These are phyloP conservation scores for Clonostachys byssicola DNA, from an alignment of 2,329 filamentous ascomycete genomes.

Conservation along the genomic window DNA sequence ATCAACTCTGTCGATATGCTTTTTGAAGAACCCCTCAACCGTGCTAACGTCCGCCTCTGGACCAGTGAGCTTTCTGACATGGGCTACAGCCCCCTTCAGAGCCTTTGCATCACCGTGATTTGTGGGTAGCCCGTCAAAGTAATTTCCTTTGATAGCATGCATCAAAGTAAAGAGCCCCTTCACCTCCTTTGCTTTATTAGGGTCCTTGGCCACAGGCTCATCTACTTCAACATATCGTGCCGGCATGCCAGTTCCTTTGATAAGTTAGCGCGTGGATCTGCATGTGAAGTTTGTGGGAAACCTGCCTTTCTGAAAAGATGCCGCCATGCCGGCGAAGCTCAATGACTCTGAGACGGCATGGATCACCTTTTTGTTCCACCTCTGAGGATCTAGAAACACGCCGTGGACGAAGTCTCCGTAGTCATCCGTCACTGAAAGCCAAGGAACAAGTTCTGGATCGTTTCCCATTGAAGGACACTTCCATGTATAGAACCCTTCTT, in stretches of 20 bases:
- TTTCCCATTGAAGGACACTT: slow-evolving; percentile 13
- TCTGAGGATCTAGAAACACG: neutral
- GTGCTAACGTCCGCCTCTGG: no score
- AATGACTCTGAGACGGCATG: neutral
- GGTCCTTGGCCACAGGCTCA: neutral
- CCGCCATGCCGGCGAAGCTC: neutral
- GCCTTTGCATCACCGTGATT: neutral
- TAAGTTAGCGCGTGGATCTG: no score
- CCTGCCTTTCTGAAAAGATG: neutral
- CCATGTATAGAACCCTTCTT: slow-evolving; percentile 28
- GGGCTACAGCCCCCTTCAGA: neutral
- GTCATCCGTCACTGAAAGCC: neutral
- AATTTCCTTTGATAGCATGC: neutral
- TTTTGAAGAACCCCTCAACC: no score
- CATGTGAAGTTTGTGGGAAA: no score
- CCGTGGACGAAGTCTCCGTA: neutral
- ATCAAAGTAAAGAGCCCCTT: neutral
- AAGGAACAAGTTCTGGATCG: neutral
- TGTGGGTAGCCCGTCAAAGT: neutral
- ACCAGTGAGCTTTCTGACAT: neutral
- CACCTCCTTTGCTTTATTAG: neutral
- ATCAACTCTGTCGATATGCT: no score
- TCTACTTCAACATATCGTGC: neutral
- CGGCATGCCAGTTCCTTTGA: neutral
- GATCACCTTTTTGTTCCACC: neutral